Percentiles rank a stretch among this genome's conserved stretches.
These are phyloP conservation scores for Globisporangium emineosum DNA, from an alignment of 352 stramenopile genomes.

Conservation along the genomic window DNA sequence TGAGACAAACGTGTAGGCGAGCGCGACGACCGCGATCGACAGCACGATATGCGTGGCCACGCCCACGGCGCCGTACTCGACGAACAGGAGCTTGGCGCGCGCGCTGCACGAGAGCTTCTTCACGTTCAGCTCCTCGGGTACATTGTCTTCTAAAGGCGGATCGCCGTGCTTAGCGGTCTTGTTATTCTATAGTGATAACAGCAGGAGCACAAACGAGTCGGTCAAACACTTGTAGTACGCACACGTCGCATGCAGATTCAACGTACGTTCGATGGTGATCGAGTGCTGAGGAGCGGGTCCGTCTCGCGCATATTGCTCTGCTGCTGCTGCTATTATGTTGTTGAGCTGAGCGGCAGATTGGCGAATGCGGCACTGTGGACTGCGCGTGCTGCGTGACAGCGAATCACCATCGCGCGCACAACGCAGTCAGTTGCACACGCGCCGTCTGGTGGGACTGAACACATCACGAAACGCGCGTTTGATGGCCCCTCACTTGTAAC, in stretches of 20 bases:
- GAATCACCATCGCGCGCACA: neutral
- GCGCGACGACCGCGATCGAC: conserved; percentile 62
- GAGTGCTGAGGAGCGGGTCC: conserved; percentile 4
- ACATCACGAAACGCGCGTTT: neutral
- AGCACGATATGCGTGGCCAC: conserved; percentile 70
- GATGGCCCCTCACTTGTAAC: neutral
- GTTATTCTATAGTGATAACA: neutral
- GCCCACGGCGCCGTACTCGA: conserved; percentile 78
- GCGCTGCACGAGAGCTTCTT: conserved; percentile 44
- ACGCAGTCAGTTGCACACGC: neutral
- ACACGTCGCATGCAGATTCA: neutral
- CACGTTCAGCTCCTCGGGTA: neutral
- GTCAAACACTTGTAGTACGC: neutral
- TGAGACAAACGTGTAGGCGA: conserved; percentile 67
- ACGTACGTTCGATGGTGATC: neutral
- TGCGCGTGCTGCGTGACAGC: neutral
- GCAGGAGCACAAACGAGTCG: neutral
- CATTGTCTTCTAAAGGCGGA: neutral
- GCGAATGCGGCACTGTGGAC: neutral
- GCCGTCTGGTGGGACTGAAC: neutral
- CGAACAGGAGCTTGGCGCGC: conserved; percentile 67
- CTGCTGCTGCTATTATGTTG: neutral
- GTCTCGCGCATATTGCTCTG: conserved; percentile 2
- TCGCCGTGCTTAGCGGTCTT: neutral
- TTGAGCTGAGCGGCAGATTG: neutral